Evolutionary conservation across 768 basidiomycete genomes (phyloP).

Genomic region (Suillus sp.): DNA sequence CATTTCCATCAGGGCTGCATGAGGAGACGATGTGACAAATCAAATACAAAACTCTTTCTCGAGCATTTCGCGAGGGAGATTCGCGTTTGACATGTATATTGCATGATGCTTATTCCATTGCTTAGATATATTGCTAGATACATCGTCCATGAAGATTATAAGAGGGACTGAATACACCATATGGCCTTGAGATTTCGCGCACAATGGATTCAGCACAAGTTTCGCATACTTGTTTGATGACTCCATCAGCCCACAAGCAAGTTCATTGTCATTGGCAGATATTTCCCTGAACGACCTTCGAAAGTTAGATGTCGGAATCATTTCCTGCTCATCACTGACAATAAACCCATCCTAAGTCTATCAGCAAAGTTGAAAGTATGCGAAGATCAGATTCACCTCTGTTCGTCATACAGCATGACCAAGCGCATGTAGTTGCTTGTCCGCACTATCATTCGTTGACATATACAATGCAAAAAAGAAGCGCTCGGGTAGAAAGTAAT

Average conservation of each 20-base stretch:
- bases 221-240: not conserved
- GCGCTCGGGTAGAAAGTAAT: conserved; percentile 19
- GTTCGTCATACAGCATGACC: conserved; percentile 15
- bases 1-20: conserved; percentile 37
- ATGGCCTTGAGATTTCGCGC: conserved; percentile 18
- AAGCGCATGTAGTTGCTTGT: conserved; percentile 2
- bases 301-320: conserved; percentile 15
- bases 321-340: conserved; percentile 13
- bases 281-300: conserved; percentile 18
- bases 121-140: conserved; percentile 38
- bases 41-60: conserved; percentile 35
- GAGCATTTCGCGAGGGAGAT: conserved; percentile 29
- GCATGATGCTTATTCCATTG: conserved; percentile 42
- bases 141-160: conserved; percentile 39
- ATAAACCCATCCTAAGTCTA: conserved; percentile 15
- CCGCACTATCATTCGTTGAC: not conserved
- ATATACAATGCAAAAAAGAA: conserved; percentile 17
- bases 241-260: conserved; percentile 9
- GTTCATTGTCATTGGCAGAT: not conserved
- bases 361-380: not conserved
- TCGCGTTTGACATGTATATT: conserved; percentile 36
- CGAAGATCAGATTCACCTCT: conserved; percentile 3
- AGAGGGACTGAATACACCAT: conserved; percentile 27
- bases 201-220: conserved; percentile 22
- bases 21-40: conserved; percentile 36